phyloP scores from a whole-genome alignment of 495 filamentous ascomycete genomes.

The Penicillium atrosanguineum region DNA sequence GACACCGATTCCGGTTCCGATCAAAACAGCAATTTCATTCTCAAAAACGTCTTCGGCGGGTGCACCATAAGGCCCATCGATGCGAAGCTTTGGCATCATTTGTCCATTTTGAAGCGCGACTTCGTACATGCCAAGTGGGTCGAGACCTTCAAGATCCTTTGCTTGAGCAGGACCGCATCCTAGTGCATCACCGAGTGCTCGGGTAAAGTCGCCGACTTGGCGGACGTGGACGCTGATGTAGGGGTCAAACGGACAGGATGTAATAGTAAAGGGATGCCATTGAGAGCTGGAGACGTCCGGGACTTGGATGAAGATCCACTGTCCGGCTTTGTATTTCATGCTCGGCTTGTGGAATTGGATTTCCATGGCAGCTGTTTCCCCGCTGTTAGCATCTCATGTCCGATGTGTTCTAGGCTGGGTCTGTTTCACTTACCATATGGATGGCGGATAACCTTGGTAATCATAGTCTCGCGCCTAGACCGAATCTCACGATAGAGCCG shows the following conservation, averaged over 20 bases:
- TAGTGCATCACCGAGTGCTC: constrained; percentile 82
- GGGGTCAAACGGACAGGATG: constrained; percentile 91
- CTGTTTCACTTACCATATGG: constrained; percentile 72
- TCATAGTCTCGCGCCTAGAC: constrained; percentile 75
- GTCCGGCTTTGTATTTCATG: constrained; percentile 97
- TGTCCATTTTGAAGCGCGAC: constrained; percentile 92
- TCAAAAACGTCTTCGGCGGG: constrained; percentile 92
- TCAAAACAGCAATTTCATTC: constrained; percentile 95
- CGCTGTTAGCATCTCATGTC: background rate
- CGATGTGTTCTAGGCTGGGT: background rate
- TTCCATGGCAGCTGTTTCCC: constrained; percentile 78
- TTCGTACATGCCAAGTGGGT: constrained; percentile 97
- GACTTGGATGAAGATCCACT: constrained; percentile 95
- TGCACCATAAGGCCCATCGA: constrained; percentile 96
- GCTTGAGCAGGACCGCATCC: constrained; percentile 83
- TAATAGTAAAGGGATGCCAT: constrained; percentile 99
- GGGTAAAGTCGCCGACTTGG: constrained; percentile 95
- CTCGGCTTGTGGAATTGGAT: constrained; percentile 95
- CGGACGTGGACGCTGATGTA: constrained; percentile 93
- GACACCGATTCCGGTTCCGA: constrained; percentile 96
- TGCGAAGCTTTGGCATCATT: constrained; percentile 79
- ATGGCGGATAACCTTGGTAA: constrained; percentile 90
- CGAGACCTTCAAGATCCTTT: constrained; percentile 82
- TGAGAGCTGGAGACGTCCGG: constrained; percentile 83
- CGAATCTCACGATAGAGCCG: constrained; percentile 91